Conservation (phyloP, 331 rosid species). For the Quercus tomentella region DNA sequence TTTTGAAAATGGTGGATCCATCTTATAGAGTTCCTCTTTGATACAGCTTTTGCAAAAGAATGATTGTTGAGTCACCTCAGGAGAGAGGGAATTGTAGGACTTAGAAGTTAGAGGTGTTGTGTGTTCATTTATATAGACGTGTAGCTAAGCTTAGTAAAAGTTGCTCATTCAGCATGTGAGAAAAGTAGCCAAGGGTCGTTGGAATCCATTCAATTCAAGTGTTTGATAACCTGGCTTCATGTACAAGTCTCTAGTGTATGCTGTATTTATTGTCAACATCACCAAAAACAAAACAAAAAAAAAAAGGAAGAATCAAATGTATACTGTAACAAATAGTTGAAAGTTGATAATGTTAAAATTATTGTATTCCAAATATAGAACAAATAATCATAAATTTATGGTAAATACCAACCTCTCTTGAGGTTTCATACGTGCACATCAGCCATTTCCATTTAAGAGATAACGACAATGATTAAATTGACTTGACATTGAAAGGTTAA, state of each 20-base stretch:
- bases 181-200: neutral
- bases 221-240: neutral
- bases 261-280: neutral
- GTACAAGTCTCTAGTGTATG: neutral
- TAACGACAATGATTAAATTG: too few species aligned
- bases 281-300: neutral
- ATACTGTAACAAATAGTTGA: neutral
- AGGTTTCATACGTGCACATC: too few species aligned
- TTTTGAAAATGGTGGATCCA: slow-evolving; percentile 51
- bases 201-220: neutral
- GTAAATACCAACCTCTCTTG: too few species aligned
- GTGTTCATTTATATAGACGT: neutral
- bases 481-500: too few species aligned
- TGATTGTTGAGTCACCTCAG: neutral
- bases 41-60: neutral
- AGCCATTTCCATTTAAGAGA: too few species aligned
- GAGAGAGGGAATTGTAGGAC: neutral
- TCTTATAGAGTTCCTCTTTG: slow-evolving; percentile 41
- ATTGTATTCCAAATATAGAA: neutral
- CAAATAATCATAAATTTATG: neutral
- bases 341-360: neutral
- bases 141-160: neutral
- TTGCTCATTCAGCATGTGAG: neutral
- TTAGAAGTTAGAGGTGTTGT: neutral
- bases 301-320: neutral